These are phyloP conservation scores for Solanum etuberosum DNA, from an alignment of 257 asterid genomes.

Conservation along the genomic window DNA sequence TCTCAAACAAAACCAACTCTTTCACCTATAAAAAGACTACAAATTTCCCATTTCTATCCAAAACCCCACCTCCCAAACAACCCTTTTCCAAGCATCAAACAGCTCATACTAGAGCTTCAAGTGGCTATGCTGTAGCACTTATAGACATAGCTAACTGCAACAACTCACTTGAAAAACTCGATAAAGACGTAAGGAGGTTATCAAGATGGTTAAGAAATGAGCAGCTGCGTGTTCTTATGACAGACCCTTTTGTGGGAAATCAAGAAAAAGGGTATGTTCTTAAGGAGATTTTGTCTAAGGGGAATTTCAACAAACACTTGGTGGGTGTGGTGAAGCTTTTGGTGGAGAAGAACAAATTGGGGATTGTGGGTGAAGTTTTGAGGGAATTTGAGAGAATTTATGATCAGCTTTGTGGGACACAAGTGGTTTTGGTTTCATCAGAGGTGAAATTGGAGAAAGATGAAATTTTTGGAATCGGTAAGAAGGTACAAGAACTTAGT, in stretches of 20 bases:
- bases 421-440: constrained; percentile 22
- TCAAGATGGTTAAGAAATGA: constrained; percentile 23
- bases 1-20: constrained; percentile 9
- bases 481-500: constrained; percentile 22
- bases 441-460: constrained; percentile 14
- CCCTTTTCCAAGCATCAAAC: not conserved
- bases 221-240: not conserved
- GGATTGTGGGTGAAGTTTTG: constrained; percentile 23
- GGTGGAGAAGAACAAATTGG: constrained; percentile 21
- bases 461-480: constrained; percentile 16
- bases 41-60: not conserved
- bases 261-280: constrained; percentile 23
- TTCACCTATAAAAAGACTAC: not conserved
- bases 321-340: constrained; percentile 31
- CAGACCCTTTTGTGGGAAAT: constrained; percentile 8
- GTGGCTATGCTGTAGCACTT: constrained; percentile 56
- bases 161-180: constrained; percentile 18
- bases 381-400: constrained; percentile 35
- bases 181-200: constrained; percentile 25
- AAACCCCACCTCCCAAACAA: not conserved
- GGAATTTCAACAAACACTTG: constrained; percentile 31
- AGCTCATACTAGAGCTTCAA: constrained; percentile 18
- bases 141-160: constrained; percentile 27
- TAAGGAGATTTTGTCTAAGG: constrained; percentile 22
- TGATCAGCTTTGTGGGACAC: constrained; percentile 23